These are phyloP conservation scores for Rhodamnia rubescens DNA, from an alignment of 345 rosid species.

Conservation along the genomic window DNA sequence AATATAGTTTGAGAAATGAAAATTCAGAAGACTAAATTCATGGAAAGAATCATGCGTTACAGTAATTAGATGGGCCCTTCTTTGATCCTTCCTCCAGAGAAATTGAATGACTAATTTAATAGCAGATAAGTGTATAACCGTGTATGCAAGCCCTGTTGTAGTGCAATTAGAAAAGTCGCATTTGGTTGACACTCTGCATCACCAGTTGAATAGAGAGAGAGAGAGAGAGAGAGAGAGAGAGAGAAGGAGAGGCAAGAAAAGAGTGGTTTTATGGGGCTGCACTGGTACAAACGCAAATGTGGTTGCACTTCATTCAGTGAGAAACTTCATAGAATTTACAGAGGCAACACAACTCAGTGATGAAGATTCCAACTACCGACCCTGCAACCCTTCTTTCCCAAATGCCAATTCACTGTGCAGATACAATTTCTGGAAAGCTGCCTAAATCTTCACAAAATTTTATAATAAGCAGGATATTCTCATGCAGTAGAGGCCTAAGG, in stretches of 20 bases:
- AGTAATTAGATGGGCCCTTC: not conserved
- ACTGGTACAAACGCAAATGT: not conserved
- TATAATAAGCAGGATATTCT: not conserved
- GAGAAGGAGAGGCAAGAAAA: not conserved
- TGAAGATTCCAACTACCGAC: not conserved
- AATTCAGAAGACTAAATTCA: not conserved
- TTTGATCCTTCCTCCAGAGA: not conserved
- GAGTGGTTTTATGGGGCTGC: not conserved
- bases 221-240: not conserved
- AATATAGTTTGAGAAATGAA: not conserved
- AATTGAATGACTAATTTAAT: not conserved
- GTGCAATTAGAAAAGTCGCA: not conserved
- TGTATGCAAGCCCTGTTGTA: not conserved
- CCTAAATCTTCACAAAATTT: not conserved
- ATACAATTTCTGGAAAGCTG: not conserved
- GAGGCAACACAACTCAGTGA: not conserved
- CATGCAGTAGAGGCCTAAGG: not conserved
- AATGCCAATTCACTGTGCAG: not conserved
- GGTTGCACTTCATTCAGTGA: not conserved
- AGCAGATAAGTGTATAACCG: not conserved
- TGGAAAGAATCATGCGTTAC: not conserved
- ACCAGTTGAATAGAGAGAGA: not conserved
- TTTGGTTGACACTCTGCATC: not conserved
- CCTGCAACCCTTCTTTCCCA: not conserved
- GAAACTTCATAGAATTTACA: not conserved